These are phyloP conservation scores for Angomonas ambiguus DNA, from an alignment of 208 protist genomes.

Conservation along the genomic window DNA sequence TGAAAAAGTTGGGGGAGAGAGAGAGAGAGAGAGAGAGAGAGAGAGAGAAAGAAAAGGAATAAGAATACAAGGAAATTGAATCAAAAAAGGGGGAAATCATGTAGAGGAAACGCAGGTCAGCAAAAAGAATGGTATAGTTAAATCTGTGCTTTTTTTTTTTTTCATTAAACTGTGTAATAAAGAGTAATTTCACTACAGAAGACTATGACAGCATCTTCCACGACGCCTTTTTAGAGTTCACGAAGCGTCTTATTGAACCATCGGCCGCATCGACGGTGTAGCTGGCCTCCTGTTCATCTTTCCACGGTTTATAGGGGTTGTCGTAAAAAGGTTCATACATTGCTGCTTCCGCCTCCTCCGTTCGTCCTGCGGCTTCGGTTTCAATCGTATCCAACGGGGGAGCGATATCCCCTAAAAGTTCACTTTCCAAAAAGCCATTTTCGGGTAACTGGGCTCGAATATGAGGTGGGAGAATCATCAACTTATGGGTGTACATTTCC, in stretches of 20 bases:
- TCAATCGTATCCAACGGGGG: slow-evolving; percentile 70
- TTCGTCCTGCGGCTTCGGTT: slow-evolving; percentile 80
- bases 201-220: slow-evolving; percentile 80
- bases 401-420: slow-evolving; percentile 63
- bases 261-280: slow-evolving; percentile 83
- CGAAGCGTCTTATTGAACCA: slow-evolving; percentile 64
- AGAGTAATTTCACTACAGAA: too few relatives aligned
- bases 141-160: too few relatives aligned
- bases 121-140: too few relatives aligned
- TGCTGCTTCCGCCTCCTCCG: slow-evolving; percentile 72
- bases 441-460: slow-evolving; percentile 85
- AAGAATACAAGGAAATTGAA: neutral
- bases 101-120: neutral
- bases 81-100: neutral
- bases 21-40: neutral
- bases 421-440: slow-evolving; percentile 58
- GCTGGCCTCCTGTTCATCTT: slow-evolving; percentile 66
- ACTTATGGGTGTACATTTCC: slow-evolving; percentile 83
- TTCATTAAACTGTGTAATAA: neutral
- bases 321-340: slow-evolving; percentile 82
- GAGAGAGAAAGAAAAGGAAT: neutral
- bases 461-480: slow-evolving; percentile 80
- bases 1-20: neutral
- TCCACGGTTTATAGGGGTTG: slow-evolving; percentile 85
- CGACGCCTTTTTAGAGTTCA: slow-evolving; percentile 66